Conservation (phyloP, 768 basidiomycete species). For the Collybia sordida region DNA sequence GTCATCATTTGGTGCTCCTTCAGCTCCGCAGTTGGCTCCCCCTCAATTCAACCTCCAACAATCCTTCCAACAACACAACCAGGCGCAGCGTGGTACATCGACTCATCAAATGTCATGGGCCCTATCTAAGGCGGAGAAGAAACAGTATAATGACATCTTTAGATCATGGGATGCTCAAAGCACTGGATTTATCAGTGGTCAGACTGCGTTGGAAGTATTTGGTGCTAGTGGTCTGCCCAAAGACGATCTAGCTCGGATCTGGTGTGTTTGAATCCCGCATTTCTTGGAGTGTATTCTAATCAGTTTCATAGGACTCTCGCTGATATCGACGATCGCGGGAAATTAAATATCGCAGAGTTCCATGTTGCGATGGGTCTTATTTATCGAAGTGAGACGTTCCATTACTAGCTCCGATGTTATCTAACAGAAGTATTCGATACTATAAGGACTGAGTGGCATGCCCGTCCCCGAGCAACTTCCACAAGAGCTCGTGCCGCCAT, state of each 20-base stretch:
- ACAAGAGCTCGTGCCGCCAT: constrained; percentile 87
- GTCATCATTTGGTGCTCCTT: constrained; percentile 57
- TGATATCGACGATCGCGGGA: constrained; percentile 91
- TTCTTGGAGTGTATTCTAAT: constrained; percentile 3
- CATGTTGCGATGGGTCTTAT: constrained; percentile 99
- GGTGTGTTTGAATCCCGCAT: constrained; percentile 50
- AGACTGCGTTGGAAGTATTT: constrained; percentile 88
- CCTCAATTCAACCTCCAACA: constrained; percentile 75
- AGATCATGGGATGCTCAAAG: constrained; percentile 88
- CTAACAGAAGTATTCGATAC: constrained; percentile 3
- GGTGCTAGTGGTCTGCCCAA: constrained; percentile 87
- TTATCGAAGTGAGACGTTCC: constrained; percentile 75
- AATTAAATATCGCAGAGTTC: constrained; percentile 93
- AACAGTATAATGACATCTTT: constrained; percentile 95
- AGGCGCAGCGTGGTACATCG: constrained; percentile 63
- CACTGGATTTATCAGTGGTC: constrained; percentile 84
- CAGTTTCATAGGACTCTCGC: constrained; percentile 72
- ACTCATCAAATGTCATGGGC: constrained; percentile 83
- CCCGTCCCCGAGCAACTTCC: constrained; percentile 87
- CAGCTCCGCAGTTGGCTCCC: constrained; percentile 64
- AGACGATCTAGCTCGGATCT: constrained; percentile 91
- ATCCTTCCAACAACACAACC: constrained; percentile 86
- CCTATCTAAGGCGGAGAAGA: constrained; percentile 86
- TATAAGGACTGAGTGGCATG: constrained; percentile 85
- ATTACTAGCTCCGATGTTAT: neutral